These are phyloP conservation scores for Plasmodium knowlesi DNA, from an alignment of 169 alveolate genomes.

Conservation along the genomic window DNA sequence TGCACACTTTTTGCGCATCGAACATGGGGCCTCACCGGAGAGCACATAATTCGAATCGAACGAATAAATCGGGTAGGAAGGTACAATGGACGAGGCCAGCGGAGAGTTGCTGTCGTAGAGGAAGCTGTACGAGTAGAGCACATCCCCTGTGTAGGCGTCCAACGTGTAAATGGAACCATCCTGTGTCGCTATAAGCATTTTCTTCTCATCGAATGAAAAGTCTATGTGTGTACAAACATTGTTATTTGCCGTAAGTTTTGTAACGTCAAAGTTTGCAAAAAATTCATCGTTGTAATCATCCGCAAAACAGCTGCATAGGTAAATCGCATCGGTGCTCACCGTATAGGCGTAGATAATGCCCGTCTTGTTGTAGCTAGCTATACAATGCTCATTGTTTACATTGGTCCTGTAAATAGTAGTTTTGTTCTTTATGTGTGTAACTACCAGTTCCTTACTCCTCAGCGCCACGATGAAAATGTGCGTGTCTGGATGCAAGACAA, in stretches of 20 bases:
- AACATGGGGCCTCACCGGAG: conserved; percentile 13
- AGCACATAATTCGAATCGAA: conserved; percentile 62
- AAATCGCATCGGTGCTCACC: conserved; percentile 5
- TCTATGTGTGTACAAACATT: conserved; percentile 50
- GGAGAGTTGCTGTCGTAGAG: conserved; percentile 21
- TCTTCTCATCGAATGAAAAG: conserved; percentile 57
- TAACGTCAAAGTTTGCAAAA: conserved; percentile 59
- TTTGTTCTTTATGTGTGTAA: conserved; percentile 14
- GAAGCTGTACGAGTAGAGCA: conserved; percentile 34
- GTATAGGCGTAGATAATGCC: conserved; percentile 69
- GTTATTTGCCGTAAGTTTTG: conserved; percentile 35
- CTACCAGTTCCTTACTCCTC: conserved; percentile 28
- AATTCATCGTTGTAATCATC: conserved; percentile 70
- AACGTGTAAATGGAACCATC: conserved; percentile 19
- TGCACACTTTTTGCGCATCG: not conserved
- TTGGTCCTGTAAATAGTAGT: conserved; percentile 19
- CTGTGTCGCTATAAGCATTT: conserved; percentile 61
- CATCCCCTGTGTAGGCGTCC: conserved; percentile 69
- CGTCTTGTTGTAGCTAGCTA: conserved; percentile 48
- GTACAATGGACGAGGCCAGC: not conserved
- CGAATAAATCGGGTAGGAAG: conserved; percentile 48
- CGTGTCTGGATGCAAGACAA: conserved; percentile 58
- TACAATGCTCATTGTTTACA: conserved; percentile 35
- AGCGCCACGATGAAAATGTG: conserved; percentile 48
- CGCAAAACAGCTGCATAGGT: conserved; percentile 69